phyloP scores from a whole-genome alignment of 208 protist genomes.

The Jaenimonas drosophilae region DNA sequence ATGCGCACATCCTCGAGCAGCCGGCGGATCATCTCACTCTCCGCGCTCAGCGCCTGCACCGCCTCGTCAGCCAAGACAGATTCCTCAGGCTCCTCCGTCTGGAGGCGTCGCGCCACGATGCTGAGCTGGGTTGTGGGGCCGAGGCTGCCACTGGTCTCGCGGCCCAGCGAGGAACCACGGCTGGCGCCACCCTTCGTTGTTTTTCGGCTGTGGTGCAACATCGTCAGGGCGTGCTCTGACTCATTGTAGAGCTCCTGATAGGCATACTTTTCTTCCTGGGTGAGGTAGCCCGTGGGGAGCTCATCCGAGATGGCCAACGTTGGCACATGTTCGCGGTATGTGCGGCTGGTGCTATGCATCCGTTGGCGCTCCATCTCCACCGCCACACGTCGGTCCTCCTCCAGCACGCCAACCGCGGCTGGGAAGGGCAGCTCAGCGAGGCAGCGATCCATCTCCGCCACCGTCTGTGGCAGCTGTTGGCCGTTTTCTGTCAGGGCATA shows the following conservation, averaged over 20 bases:
- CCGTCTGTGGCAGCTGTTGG: constrained; percentile 21
- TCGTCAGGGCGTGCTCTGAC: constrained; percentile 61
- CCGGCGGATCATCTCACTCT: constrained; percentile 44
- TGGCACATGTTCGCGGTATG: constrained; percentile 50
- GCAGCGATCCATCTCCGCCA: constrained; percentile 38
- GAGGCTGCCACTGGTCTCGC: neutral
- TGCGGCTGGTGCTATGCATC: constrained; percentile 56
- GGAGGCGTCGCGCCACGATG: neutral
- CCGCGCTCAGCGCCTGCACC: constrained; percentile 28
- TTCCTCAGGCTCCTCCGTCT: constrained; percentile 5
- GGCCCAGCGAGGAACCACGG: constrained; percentile 4
- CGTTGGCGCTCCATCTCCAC: constrained; percentile 63
- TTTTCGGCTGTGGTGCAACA: constrained; percentile 47
- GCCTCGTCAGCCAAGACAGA: constrained; percentile 17
- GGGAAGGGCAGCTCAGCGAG: constrained; percentile 35
- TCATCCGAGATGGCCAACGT: constrained; percentile 33
- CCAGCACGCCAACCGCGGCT: constrained; percentile 43
- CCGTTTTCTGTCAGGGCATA: constrained; percentile 55
- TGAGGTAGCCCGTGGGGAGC: constrained; percentile 66
- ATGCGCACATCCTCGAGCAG: constrained; percentile 52
- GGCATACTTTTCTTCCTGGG: constrained; percentile 69
- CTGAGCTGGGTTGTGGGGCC: neutral
- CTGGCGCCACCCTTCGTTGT: constrained; percentile 35
- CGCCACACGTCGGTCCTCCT: constrained; percentile 51
- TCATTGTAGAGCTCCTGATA: constrained; percentile 85